Conservation (phyloP, 2,329 filamentous ascomycete species). For the Aspergillus sp. region DNA sequence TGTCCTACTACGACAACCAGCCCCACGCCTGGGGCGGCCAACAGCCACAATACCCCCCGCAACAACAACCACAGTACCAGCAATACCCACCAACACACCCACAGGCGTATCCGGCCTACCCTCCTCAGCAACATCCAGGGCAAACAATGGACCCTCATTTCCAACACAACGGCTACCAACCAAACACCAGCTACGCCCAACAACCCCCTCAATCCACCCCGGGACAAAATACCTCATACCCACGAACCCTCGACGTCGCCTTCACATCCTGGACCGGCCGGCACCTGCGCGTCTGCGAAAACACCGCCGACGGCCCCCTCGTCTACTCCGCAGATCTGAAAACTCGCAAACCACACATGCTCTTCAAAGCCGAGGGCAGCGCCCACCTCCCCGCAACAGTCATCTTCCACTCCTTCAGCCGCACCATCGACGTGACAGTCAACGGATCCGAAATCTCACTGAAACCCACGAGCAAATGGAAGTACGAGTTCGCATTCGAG, state of each 20-base stretch:
- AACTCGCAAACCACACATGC: constrained; percentile 19
- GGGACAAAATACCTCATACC: not conserved
- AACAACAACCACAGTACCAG: not conserved
- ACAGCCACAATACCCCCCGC: not conserved
- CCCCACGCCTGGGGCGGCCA: not conserved
- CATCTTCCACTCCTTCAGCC: constrained; percentile 15
- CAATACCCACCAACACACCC: not conserved
- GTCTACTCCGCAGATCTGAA: constrained; percentile 19
- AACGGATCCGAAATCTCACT: constrained; percentile 11
- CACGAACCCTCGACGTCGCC: constrained; percentile 12
- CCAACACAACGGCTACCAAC: not conserved
- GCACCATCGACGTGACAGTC: constrained; percentile 12
- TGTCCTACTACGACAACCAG: not conserved
- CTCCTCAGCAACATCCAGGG: not conserved
- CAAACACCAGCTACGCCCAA: not conserved
- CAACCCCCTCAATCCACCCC: not conserved
- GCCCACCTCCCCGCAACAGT: constrained; percentile 16
- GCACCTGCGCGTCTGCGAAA: constrained; percentile 16
- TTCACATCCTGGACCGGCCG: constrained; percentile 17
- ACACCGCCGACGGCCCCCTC: constrained; percentile 2
- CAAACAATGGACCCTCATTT: not conserved
- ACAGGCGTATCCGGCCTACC: not conserved
- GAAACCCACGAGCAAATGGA: not conserved
- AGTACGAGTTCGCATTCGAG: constrained; percentile 4
- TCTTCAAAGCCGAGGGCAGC: constrained; percentile 16